These are phyloP conservation scores for Apostasia shenzhenica DNA, from an alignment of 106 monocot species.

Conservation along the genomic window DNA sequence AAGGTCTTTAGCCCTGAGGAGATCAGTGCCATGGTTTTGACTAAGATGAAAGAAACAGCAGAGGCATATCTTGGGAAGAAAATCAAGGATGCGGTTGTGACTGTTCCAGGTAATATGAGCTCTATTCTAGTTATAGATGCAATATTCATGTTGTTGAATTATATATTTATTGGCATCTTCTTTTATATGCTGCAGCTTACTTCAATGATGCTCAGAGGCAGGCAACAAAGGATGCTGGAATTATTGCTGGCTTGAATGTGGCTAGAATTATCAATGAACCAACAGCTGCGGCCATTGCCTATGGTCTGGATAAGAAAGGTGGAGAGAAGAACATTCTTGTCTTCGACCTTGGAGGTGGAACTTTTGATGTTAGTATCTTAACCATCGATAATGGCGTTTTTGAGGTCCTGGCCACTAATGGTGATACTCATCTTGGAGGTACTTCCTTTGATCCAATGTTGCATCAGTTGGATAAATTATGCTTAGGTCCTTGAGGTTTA, in stretches of 20 bases:
- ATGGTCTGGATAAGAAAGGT: conserved; percentile 27
- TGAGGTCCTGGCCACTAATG: conserved; percentile 60
- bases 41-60: conserved; percentile 72
- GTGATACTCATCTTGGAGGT: conserved; percentile 73
- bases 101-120: conserved; percentile 37
- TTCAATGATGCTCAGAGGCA: conserved; percentile 20
- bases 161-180: too few relatives aligned
- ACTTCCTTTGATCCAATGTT: not conserved
- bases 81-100: conserved; percentile 68
- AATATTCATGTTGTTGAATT: too few relatives aligned
- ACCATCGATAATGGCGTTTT: conserved; percentile 71
- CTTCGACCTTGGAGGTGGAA: conserved; percentile 73
- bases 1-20: conserved; percentile 77
- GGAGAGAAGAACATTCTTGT: conserved; percentile 71
- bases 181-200: conserved; percentile 11
- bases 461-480: too few relatives aligned
- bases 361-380: conserved; percentile 65
- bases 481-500: too few relatives aligned
- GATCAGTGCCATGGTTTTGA: conserved; percentile 64
- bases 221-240: conserved; percentile 14
- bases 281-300: conserved; percentile 16
- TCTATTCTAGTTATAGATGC: too few relatives aligned
- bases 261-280: conserved; percentile 13
- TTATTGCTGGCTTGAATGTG: conserved; percentile 12
- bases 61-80: conserved; percentile 77